Evolutionary conservation across 2,329 filamentous ascomycete species (phyloP).

Genomic region (Fusarium xyrophilum): DNA sequence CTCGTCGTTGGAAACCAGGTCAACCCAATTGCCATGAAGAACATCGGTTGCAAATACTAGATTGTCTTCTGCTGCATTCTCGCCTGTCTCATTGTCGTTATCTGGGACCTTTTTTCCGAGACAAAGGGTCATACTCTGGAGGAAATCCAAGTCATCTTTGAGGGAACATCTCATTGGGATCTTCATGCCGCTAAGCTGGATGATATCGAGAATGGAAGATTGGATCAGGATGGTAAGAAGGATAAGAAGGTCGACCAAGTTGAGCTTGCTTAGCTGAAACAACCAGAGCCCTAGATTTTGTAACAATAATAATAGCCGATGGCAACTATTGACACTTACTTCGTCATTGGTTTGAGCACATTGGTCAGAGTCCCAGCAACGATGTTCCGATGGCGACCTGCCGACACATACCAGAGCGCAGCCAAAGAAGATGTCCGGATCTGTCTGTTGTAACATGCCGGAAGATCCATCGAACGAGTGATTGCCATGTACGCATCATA

Average conservation of each 20-base stretch:
- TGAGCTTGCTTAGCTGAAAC: constrained; percentile 9
- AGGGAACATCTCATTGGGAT: constrained; percentile 21
- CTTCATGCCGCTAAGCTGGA: constrained; percentile 7
- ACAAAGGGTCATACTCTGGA: constrained; percentile 44
- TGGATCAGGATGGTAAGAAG: constrained; percentile 13
- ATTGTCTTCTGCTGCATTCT: constrained; percentile 50
- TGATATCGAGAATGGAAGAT: constrained; percentile 11
- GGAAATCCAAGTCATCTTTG: constrained; percentile 44
- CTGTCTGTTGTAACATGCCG: fast-evolving
- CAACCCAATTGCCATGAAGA: constrained; percentile 50
- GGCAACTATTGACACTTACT: neutral
- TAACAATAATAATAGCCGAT: neutral
- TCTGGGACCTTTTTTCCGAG: constrained; percentile 50
- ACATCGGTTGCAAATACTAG: constrained; percentile 51
- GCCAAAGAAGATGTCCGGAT: too few relatives aligned
- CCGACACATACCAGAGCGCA: too few relatives aligned
- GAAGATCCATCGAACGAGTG: neutral
- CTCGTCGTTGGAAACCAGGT: constrained; percentile 49
- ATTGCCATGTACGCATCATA: neutral
- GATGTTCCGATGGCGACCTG: neutral
- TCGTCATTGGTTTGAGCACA: neutral
- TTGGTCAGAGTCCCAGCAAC: neutral
- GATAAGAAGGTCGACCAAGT: constrained; percentile 27
- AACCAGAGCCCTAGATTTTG: too few relatives aligned
- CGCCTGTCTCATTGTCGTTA: constrained; percentile 41